Evolutionary conservation across 345 rosid species (phyloP), one percentile per base, ranked within the genome.

Genomic region (Eucalyptus microcorys): DNA sequence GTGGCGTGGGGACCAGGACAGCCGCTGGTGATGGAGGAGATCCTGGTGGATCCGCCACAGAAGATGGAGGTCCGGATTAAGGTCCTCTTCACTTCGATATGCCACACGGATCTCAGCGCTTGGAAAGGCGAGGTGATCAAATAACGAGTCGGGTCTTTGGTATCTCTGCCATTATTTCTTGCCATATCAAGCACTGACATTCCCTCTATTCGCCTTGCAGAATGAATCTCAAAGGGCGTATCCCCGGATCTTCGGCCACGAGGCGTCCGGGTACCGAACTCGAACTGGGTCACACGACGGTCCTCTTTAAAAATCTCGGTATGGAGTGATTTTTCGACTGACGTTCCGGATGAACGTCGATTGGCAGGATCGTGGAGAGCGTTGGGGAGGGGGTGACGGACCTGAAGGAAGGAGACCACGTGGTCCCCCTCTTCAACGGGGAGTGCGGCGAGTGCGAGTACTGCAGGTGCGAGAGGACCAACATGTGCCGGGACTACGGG

Each of bases 171-270:
- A 68, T 34, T 68, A 16, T 68, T 68, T 68, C 24, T 10, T 34
- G 81, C 81, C 81, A 68, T 37, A 17, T 17, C 43, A 34, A 68
- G 47, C 27, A 7, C 47, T 76, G 84, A 40, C 84, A 3, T 10
- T 11, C 17, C 12, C 79, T 71, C 43, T 47, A 27, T 19, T 76
- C 49, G 22, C n/a, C 40, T 88, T 45, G 57, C 85, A 95, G 96
- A 94, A 93, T 19, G 98, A 94, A 92, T 93, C 94, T 53, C 93
- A 94, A 84, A 88, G 90, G 91, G 96, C 95, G 81, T 96, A 89
- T 91, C 98, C 97, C 16, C 90, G 96, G 79, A 94, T 96, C 55
- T 89, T 95, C 40, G 98, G 98, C 53, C 98, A 96, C 86, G 97
- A 96, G 88, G 97, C 97, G n/a, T 94, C 95, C 7, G 97, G 98